Conservation (phyloP, 345 rosid species). For the Salix suchowensis region DNA sequence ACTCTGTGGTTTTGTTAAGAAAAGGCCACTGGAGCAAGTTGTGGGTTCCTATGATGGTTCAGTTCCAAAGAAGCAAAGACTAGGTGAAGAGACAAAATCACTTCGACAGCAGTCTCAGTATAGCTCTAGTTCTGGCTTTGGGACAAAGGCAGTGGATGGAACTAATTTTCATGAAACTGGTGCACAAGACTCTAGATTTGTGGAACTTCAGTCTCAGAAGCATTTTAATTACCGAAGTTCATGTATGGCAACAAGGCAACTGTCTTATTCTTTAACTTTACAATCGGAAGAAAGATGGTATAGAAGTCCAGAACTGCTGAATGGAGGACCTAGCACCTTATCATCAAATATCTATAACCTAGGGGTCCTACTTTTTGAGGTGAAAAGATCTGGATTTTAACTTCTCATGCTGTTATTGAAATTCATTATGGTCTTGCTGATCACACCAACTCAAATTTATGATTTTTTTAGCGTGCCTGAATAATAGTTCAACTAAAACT, state of each 20-base stretch:
- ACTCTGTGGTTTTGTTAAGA: constrained; percentile 35
- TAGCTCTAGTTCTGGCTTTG: constrained; percentile 22
- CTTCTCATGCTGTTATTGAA: background rate
- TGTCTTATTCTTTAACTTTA: constrained; percentile 19
- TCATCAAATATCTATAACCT: constrained; percentile 63
- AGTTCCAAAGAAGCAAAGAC: constrained; percentile 43
- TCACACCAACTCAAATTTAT: background rate
- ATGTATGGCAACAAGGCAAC: constrained; percentile 21
- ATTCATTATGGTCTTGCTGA: background rate
- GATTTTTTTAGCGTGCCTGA: background rate
- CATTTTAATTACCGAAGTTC: constrained; percentile 17
- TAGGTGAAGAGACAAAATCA: constrained; percentile 19
- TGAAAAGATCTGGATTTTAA: constrained; percentile 15
- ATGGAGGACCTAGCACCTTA: constrained; percentile 35
- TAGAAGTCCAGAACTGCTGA: constrained; percentile 53
- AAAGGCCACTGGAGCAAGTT: constrained; percentile 35
- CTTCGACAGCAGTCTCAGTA: constrained; percentile 21
- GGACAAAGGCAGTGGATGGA: constrained; percentile 23
- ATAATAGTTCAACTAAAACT: background rate
- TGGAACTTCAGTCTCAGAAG: constrained; percentile 28
- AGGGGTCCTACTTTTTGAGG: constrained; percentile 83
- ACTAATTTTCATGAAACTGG: constrained; percentile 20
- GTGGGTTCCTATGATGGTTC: constrained; percentile 7
- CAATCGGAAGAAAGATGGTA: constrained; percentile 66
- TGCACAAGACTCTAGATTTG: constrained; percentile 27